Conservation (phyloP, 1,284 basidiomycete genomes). For the Violaceomyces palustris region DNA sequence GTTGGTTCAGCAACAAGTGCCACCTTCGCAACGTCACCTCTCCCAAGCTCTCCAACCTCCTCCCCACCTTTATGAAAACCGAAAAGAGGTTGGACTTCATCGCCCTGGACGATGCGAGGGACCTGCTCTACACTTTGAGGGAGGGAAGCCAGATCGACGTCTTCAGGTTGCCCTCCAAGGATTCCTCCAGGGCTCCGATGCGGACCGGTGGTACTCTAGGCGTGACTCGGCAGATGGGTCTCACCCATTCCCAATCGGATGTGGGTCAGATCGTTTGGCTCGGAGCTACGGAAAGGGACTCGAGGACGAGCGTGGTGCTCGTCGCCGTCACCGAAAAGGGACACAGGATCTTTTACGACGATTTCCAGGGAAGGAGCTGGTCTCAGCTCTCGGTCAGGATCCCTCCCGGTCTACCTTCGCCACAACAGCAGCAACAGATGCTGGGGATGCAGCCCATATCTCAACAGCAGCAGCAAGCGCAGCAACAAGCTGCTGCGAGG, state of each 20-base stretch:
- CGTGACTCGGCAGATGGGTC: slow-evolving; percentile 42
- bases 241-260: slow-evolving; percentile 40
- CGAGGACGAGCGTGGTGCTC: slow-evolving; percentile 30
- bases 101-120: slow-evolving; percentile 39
- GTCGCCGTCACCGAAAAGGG: slow-evolving; percentile 49
- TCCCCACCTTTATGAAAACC: slow-evolving; percentile 55
- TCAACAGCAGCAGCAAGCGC: slow-evolving; percentile 5
- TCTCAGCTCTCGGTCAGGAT: slow-evolving; percentile 11
- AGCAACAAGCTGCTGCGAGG: slow-evolving; percentile 15
- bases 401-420: slow-evolving; percentile 2
- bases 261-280: slow-evolving; percentile 44
- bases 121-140: slow-evolving; percentile 45
- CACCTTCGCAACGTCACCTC: slow-evolving; percentile 70
- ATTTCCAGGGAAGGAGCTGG: slow-evolving; percentile 36
- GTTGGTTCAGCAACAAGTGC: slow-evolving; percentile 78
- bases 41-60: slow-evolving; percentile 46
- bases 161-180: slow-evolving; percentile 34
- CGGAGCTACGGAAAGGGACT: slow-evolving; percentile 27
- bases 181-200: slow-evolving; percentile 38
- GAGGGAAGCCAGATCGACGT: slow-evolving; percentile 46
- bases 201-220: slow-evolving; percentile 40
- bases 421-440: background rate
- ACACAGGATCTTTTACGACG: slow-evolving; percentile 48
- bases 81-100: slow-evolving; percentile 57
- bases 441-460: background rate